Base-by-base conservation (phyloP, 768 basidiomycete genomes). In the Dictyophora rubrovolvata region DNA sequence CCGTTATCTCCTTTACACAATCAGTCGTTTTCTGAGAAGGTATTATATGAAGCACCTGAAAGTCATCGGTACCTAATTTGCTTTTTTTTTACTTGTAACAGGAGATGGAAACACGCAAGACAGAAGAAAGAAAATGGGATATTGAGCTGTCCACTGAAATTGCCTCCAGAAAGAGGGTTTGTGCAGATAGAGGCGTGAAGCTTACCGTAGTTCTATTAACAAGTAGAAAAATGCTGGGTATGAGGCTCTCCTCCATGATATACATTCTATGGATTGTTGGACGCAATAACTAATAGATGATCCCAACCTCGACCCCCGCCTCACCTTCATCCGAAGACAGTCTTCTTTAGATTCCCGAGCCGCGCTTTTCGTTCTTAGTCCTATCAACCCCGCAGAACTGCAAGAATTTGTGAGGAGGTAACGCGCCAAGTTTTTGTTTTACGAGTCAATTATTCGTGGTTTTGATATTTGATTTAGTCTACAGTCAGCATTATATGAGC, bases 201-300 rank as follows among this genome's bases (percentile, higher is more conserved):
- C 77, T 99, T 47, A 96, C 95, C 0, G 91, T 94, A 11, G 93
- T 97, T 2, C 77, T 98, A 22, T 79, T 97, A 72, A 91, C 93
- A n/a, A 91, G 84, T 63, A 77, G 93, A 60, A 80, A 78, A 54
- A 82, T 95, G 79, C 76, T 99, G 62, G 92, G 93, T 93, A 62
- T 56, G 82, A 74, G 22, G 33, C 48, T 54, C 37, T 55, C 12
- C 8, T 28, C n/a, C 21, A 51, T 28, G 49, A 16, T 55, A 14
- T 42, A 10, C 33, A 22, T 46, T 8, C 52, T 36, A 14, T 12
- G 42, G 14, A 14, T 2, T 47, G 18, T 58, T 53, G 47, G 48
- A 58, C 28, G 7, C 34, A 9, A n/a, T 16, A 14, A 7, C 18
- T 21, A 21, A 9, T 64, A 94, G 95, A 97, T 63, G 91, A 96